Percentiles rank a stretch among this genome's conserved stretches.
Conservation (phyloP, 208 protist species). For the Acanthamoeba castellanii region DNA sequence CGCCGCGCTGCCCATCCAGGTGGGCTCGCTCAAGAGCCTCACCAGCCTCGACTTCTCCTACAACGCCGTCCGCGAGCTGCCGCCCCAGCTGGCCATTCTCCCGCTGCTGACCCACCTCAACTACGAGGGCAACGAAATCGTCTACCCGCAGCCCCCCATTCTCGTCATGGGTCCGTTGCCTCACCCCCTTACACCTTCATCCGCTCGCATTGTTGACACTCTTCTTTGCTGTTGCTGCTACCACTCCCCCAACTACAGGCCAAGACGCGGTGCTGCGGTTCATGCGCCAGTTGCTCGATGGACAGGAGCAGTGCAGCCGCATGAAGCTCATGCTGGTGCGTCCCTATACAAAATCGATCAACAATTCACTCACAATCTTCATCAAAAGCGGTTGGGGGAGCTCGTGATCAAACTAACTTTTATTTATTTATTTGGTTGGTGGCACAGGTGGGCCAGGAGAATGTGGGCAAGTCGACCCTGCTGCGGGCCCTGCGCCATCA, state of each 20-base stretch:
- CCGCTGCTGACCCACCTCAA: not conserved
- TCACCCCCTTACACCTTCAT: not conserved
- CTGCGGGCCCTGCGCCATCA: not conserved
- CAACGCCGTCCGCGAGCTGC: constrained; percentile 23
- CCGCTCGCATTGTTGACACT: not conserved
- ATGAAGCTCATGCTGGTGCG: constrained; percentile 62
- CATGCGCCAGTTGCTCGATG: constrained; percentile 50
- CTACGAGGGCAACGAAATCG: constrained; percentile 33
- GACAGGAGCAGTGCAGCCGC: constrained; percentile 5
- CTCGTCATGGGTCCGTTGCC: not conserved
- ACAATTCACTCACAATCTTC: not conserved
- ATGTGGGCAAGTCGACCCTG: constrained; percentile 30
- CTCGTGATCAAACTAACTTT: not conserved
- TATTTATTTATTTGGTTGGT: too few species aligned
- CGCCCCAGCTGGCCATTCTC: constrained; percentile 29
- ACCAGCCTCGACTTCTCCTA: constrained; percentile 4
- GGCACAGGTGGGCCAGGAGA: constrained; percentile 32
- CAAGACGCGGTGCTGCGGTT: not conserved
- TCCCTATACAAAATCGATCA: too few species aligned
- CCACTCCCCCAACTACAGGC: not conserved
- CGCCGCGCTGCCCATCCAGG: constrained; percentile 10
- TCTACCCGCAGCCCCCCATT: not conserved
- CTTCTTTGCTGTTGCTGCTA: not conserved
- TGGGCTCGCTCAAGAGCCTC: constrained; percentile 32
- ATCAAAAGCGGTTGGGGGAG: not conserved